Percentiles rank a stretch among this genome's conserved stretches.
Evolutionary conservation across 23 red algal genomes (phyloP).

Genomic region (Gracilaria gracilis): DNA sequence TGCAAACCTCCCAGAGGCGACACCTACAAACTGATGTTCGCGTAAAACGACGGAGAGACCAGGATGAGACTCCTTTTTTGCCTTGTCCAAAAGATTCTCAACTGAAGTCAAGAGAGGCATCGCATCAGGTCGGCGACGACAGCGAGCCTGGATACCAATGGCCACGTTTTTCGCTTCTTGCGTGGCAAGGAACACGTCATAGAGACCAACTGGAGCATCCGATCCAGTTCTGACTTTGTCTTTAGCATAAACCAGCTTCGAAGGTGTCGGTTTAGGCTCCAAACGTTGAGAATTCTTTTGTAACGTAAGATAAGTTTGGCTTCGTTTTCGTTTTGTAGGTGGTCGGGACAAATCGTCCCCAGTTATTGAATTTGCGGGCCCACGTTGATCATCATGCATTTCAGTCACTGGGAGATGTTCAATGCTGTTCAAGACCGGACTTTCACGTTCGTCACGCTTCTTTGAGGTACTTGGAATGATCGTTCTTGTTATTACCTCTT

Average conservation of each 20-base stretch:
- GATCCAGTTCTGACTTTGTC: slow-evolving; percentile 60
- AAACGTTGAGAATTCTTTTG: not conserved
- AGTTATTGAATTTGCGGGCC: not conserved
- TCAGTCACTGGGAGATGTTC: no score
- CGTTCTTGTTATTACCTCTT: not conserved
- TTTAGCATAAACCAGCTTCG: slow-evolving; percentile 26
- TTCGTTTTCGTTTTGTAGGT: slow-evolving; percentile 2
- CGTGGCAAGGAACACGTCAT: slow-evolving; percentile 35
- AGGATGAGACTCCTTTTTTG: slow-evolving; percentile 37
- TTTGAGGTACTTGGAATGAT: not conserved
- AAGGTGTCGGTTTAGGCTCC: not conserved
- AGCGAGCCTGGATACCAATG: slow-evolving; percentile 33
- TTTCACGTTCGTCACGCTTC: not conserved
- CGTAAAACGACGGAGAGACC: slow-evolving; percentile 73
- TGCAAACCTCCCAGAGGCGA: slow-evolving; percentile 37
- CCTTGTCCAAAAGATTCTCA: slow-evolving; percentile 38
- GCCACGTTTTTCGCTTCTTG: slow-evolving; percentile 22
- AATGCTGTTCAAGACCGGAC: not conserved
- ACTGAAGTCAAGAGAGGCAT: slow-evolving; percentile 73
- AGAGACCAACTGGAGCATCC: slow-evolving; percentile 54
- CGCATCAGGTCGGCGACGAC: slow-evolving; percentile 55
- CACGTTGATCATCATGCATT: not conserved
- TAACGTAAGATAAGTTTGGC: not conserved
- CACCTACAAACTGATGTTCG: slow-evolving; percentile 88
- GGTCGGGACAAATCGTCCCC: slow-evolving; percentile 5